Evolutionary conservation across 768 basidiomycete species (phyloP), one percentile per base, ranked within the genome.

Genomic region (Coprinellus aureogranulatus): DNA sequence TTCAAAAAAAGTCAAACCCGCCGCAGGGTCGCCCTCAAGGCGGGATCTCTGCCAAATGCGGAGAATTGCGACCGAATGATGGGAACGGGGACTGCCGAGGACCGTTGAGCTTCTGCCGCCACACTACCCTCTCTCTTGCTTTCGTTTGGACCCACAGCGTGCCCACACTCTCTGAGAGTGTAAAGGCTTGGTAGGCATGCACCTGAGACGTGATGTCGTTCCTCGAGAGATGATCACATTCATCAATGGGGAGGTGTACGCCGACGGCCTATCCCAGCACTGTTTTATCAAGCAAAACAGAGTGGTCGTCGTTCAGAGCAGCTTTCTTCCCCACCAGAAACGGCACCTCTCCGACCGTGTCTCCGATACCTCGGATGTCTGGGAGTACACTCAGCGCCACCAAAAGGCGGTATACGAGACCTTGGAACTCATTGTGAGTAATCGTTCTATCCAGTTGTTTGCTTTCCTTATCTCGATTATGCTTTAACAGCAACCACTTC

Each of bases 401-500:
- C 11, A 22, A 9, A 37, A 25, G 11, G 31, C 31, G 25, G 20
- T 20, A 9, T 46, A 55, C 28, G n/a, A 25, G 34, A 50, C 55
- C 14, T 37, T 68, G 2, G 64, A 67, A 37, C 57, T 64, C 9
- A 64, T 71, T 31, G 67, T 69, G 59, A 28, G 48, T 49, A 46
- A 34, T n/a, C 42, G 6, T 40, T 30, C 9, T 20, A 18, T 11
- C 22, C 27, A 26, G 44, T 18, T 16, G 31, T 25, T 11, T 5
- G 31, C n/a, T 51, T 56, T 59, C 31, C 53, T n/a, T 14, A 23
- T 31, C 16, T 8, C 27, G 28, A 25, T 30, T 46, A 27, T 37
- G n/a, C 27, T 59, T 25, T 26, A 16, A 40, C 39, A 72, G 70
- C 68, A 74, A 65, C 61, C 63, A 8, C 61, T 71, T 4, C 59